Base-by-base conservation (phyloP, 495 filamentous ascomycete genomes). In the Bryoglossum gracile region DNA sequence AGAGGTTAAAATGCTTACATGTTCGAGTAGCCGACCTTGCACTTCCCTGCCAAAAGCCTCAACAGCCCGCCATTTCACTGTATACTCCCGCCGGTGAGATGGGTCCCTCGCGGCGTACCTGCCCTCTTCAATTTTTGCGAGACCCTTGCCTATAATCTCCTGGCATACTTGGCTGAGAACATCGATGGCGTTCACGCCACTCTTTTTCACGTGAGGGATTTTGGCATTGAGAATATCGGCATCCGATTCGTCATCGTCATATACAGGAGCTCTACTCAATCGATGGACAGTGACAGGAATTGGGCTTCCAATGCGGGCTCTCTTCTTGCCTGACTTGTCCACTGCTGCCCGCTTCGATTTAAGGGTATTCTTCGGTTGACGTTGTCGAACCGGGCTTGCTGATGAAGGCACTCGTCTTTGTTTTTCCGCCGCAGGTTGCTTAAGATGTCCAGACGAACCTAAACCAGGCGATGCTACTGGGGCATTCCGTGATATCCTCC, bases 41-140 rank as follows among this genome's bases (percentile, higher is more conserved):
- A 88, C 61, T 54, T 87, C 83, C n/a, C 72, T 66, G 38, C 75
- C 74, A 55, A 83, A 89, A n/a, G 75, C 74, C 42, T 87, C 80
- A 3, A 89, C 68, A 3, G 78, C 77, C 48, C 77, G 75, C 37
- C 70, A 67, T 60, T 84, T 85, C 23, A 75, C 77, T 35, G 69
- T 73, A 45, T 71, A 78, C 58, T 82, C 79, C 3, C 74, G 69
- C 49, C 64, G 68, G 21, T 59, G 55, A 3, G 64, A 62, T 11
- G 61, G 23, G 30, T 73, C 68, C 23, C 73, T 65, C 26, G 65
- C 68, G 5, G 63, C 57, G 19, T 52, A 43, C 0, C 56, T 59
- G 11, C 61, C 62, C 38, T 69, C 65, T 37, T 71, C 63, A 4
- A 75, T 51, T 22, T 61, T 75, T 44, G 73, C 62, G 8, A 77